These are phyloP conservation scores for Fusarium mexicanum DNA, from an alignment of 2,329 filamentous ascomycete species.

Conservation along the genomic window DNA sequence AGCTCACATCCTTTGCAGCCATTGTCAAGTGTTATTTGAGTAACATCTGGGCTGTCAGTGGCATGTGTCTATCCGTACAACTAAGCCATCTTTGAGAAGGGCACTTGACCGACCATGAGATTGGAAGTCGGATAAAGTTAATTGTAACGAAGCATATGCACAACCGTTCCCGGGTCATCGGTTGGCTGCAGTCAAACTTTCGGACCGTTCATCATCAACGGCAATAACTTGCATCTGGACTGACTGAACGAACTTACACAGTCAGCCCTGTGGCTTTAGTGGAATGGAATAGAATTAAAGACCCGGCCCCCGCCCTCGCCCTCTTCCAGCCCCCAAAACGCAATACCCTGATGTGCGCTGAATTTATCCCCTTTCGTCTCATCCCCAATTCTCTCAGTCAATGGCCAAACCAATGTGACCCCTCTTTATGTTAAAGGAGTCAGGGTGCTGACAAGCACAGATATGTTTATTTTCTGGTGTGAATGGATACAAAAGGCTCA, in stretches of 20 bases:
- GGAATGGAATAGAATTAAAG: neutral
- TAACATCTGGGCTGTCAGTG: neutral
- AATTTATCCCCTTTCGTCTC: conserved; percentile 10
- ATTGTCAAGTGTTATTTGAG: neutral
- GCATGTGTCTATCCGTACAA: neutral
- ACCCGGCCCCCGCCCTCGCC: neutral
- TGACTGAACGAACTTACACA: neutral
- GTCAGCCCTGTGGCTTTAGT: neutral
- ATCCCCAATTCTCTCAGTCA: neutral
- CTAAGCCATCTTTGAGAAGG: no score
- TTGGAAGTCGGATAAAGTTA: neutral
- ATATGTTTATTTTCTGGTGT: neutral
- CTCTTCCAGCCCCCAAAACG: neutral
- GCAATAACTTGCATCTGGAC: neutral
- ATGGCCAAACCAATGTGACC: neutral
- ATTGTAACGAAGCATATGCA: neutral
- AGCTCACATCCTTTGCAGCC: neutral
- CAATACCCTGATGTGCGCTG: conserved; percentile 17
- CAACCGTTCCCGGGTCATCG: conserved; percentile 2
- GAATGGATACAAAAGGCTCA: neutral
- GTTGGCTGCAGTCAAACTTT: conserved; percentile 6
- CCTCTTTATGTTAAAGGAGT: conserved; percentile 1
- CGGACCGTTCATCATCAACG: conserved; percentile 13
- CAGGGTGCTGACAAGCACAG: neutral
- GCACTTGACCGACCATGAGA: neutral